Evolutionary conservation across 164 flowering plant genomes (phyloP).

Genomic region (Echeveria elegans): DNA sequence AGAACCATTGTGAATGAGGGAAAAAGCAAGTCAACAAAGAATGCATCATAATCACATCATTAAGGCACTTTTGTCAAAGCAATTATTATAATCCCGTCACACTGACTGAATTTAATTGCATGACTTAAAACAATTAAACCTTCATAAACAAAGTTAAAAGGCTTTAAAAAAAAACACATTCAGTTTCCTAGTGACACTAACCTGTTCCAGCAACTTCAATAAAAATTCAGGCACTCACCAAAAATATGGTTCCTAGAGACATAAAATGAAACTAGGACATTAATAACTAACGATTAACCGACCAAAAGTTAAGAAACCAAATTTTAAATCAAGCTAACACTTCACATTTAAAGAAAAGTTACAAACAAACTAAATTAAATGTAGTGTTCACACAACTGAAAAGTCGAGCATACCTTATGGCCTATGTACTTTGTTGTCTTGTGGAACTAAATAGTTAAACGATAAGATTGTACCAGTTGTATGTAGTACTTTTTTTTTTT

Average conservation of each 20-base stretch:
- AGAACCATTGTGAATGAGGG: neutral
- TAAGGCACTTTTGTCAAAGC: neutral
- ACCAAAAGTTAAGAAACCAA: too few species aligned
- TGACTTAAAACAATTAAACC: neutral
- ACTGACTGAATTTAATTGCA: neutral
- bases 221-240: neutral
- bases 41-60: neutral
- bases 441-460: too few species aligned
- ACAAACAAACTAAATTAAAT: neutral
- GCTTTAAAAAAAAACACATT: neutral
- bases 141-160: neutral
- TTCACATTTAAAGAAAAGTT: neutral
- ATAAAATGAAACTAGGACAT: neutral
- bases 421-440: conserved; percentile 66
- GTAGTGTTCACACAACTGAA: neutral
- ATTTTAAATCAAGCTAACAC: neutral
- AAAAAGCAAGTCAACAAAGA: neutral
- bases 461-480: too few species aligned
- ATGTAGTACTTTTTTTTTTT: too few species aligned
- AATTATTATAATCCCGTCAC: neutral
- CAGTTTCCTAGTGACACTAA: neutral
- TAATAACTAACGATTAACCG: neutral
- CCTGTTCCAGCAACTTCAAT: neutral
- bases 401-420: conserved; percentile 33
- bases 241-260: neutral